Evolutionary conservation across 1,284 basidiomycete genomes (phyloP), one percentile per base, ranked within the genome.

Genomic region (Naganishia albida): DNA sequence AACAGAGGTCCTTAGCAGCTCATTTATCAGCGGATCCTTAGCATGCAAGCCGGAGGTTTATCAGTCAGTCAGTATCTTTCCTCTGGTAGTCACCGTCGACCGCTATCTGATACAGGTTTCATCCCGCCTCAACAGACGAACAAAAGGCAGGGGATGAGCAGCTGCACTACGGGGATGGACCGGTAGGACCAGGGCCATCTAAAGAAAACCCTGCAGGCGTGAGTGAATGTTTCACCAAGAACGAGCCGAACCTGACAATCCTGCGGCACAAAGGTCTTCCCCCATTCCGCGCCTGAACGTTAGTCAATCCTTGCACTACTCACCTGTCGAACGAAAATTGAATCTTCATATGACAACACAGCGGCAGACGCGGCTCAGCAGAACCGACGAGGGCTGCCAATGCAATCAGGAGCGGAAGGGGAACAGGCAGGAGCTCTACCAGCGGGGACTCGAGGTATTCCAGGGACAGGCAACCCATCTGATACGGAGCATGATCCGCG

Each of bases 111-210:
- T 34, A 10, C 23, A 7, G 20, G 16, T 23, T 7, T n/a, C 39
- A 8, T 28, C 26, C n/a, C 1, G 20, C 15, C 44, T 38, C 18
- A 20, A 15, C 55, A 65, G 75, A 54, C 39, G 67, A 70, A 50
- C 68, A 67, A 59, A 74, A 73, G 67, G 72, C 73, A 10, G 70
- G 71, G 10, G 76, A 77, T 65, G 73, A 40, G 6, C 62, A 65
- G 34, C 63, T 77, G 20, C 69, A 69, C n/a, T 70, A 72, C 44
- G 67, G 62, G 38, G 67, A 76, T 49, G 67, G 72, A 6, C 63
- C 71, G 6, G 59, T 57, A 62, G 74, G 74, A 18, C 76, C 76
- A 1, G 73, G 63, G 4, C 69, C 73, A 12, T 74, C 76, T 23
- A 28, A 25, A 40, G 67, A 67, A 38, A 67, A 67, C 42, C 67